Conservation (phyloP, 148 eudicot species). For the Hydrangea macrophylla region DNA sequence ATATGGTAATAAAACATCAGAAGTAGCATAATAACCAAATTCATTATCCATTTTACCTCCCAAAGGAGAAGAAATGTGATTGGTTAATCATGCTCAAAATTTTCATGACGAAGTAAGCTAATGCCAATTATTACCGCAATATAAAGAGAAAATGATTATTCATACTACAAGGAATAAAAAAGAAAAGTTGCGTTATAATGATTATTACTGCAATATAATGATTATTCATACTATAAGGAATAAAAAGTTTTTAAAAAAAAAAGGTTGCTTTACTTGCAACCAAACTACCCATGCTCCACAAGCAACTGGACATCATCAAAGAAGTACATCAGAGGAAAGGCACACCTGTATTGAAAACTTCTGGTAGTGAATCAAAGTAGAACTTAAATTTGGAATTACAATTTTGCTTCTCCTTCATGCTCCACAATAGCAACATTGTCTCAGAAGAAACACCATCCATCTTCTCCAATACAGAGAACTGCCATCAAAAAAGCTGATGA, state of each 20-base stretch:
- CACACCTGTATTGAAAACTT: conserved; percentile 83
- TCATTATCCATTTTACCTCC: too few species aligned
- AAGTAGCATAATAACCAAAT: too few species aligned
- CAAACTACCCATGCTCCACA: neutral
- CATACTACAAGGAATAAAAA: too few species aligned
- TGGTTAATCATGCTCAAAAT: too few species aligned
- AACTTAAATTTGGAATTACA: conserved; percentile 50
- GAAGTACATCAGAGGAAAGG: conserved; percentile 6
- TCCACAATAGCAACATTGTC: conserved; percentile 91
- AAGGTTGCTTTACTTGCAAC: neutral
- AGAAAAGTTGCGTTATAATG: too few species aligned
- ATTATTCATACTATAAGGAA: neutral
- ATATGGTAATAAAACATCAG: too few species aligned
- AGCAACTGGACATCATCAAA: neutral
- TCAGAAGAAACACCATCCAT: conserved; percentile 77
- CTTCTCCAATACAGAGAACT: conserved; percentile 57
- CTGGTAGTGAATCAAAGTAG: conserved; percentile 86
- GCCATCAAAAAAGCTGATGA: conserved; percentile 13
- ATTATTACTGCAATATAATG: neutral
- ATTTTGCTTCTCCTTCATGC: conserved; percentile 93
- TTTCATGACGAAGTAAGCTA: too few species aligned
- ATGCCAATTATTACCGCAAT: too few species aligned
- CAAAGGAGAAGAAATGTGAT: too few species aligned
- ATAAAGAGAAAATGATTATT: too few species aligned
- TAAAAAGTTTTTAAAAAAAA: conserved; percentile 9